phyloP scores from a whole-genome alignment of 2,329 filamentous ascomycete species.

The Aspergillus thermomutatus region DNA sequence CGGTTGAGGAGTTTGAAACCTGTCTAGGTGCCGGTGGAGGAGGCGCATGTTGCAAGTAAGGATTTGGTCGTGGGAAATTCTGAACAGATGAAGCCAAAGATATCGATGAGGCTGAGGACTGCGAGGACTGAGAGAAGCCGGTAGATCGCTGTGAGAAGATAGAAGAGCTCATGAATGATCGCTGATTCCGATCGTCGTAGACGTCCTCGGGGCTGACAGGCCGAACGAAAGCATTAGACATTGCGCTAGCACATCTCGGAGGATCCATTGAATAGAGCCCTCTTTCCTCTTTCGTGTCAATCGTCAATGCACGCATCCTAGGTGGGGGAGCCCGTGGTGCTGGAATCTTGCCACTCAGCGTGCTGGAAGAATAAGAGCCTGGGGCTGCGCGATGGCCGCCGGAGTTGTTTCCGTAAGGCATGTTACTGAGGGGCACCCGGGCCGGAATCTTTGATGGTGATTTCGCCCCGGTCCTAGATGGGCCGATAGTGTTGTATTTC shows the following conservation, averaged over 20 bases:
- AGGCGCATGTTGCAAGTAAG: constrained; percentile 34
- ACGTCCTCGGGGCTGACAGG: constrained; percentile 73
- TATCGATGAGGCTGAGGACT: constrained; percentile 40
- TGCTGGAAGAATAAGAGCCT: constrained; percentile 40
- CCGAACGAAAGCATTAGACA: constrained; percentile 52
- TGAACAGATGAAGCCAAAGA: constrained; percentile 32
- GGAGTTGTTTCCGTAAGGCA: constrained; percentile 64
- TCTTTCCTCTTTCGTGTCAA: constrained; percentile 46
- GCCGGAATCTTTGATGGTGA: constrained; percentile 50
- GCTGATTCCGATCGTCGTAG: constrained; percentile 65
- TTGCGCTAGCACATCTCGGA: constrained; percentile 51
- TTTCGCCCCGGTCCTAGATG: constrained; percentile 31
- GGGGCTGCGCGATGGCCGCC: constrained; percentile 64
- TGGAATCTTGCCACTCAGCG: constrained; percentile 48
- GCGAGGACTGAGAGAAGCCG: constrained; percentile 39
- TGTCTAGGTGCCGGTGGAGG: constrained; percentile 56
- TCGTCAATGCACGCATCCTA: constrained; percentile 82
- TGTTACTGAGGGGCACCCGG: constrained; percentile 45
- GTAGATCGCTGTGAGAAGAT: constrained; percentile 38
- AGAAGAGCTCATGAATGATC: constrained; percentile 46
- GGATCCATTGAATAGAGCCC: constrained; percentile 34
- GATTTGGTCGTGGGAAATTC: constrained; percentile 32
- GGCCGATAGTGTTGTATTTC: constrained; percentile 37
- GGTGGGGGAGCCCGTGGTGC: constrained; percentile 66
- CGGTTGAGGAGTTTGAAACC: constrained; percentile 66